Conservation (phyloP, 2,329 filamentous ascomycete genomes). For the Aspergillus caelatus region DNA sequence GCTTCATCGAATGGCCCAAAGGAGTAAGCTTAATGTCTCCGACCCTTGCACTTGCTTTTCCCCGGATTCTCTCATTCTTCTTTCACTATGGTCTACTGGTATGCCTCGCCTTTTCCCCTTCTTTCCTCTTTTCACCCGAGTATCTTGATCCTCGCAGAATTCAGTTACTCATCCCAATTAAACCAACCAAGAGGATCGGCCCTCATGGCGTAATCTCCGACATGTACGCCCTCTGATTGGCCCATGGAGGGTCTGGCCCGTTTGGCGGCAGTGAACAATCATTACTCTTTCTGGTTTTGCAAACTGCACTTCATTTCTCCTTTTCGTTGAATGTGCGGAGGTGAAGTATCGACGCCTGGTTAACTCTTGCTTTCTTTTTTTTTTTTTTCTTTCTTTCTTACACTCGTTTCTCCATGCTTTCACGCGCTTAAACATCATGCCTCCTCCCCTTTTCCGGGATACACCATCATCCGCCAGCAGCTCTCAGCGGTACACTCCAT, state of each 20-base stretch:
- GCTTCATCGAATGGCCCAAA: neutral
- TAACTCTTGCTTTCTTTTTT: neutral
- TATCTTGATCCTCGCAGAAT: no score
- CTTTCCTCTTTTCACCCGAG: no score
- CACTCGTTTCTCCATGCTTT: neutral
- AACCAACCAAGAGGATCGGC: neutral
- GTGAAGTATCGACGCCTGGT: neutral
- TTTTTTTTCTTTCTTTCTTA: neutral
- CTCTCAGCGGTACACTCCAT: conserved; percentile 19
- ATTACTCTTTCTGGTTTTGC: conserved; percentile 3
- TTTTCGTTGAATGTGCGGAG: neutral
- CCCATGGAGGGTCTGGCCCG: neutral
- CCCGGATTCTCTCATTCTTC: neutral
- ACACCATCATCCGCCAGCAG: neutral
- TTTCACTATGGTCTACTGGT: no score
- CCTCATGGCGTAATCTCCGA: conserved; percentile 1
- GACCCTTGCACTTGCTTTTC: neutral
- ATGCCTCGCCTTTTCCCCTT: no score
- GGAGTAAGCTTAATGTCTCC: neutral
- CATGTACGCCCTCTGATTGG: neutral
- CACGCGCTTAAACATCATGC: conserved; percentile 3
- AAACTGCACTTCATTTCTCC: neutral
- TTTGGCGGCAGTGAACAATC: conserved; percentile 2
- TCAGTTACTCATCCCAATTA: neutral
- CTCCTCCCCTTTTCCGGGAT: conserved; percentile 3